These are phyloP conservation scores for Trametes cubensis DNA, from an alignment of 768 basidiomycete genomes.

Conservation along the genomic window DNA sequence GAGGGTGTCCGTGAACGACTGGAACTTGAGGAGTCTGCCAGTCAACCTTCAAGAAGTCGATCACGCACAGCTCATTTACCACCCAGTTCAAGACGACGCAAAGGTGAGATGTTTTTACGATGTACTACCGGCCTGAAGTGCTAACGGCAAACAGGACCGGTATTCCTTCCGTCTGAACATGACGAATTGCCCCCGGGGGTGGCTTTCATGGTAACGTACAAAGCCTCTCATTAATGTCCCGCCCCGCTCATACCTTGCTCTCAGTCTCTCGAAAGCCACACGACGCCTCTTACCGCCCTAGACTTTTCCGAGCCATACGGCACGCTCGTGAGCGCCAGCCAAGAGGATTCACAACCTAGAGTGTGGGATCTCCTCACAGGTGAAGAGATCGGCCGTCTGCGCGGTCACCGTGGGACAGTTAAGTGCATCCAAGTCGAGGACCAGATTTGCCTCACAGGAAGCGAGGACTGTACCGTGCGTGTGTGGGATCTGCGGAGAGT, in stretches of 20 bases:
- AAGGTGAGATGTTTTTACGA: slow-evolving; percentile 44
- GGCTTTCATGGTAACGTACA: slow-evolving; percentile 87
- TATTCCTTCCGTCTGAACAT: slow-evolving; percentile 96
- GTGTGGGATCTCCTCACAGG: slow-evolving; percentile 96
- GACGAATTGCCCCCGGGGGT: slow-evolving; percentile 92
- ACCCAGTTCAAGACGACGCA: slow-evolving; percentile 68
- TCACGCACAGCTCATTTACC: slow-evolving; percentile 45
- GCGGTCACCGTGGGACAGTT: slow-evolving; percentile 80
- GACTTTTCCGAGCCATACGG: slow-evolving; percentile 99
- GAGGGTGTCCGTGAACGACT: slow-evolving; percentile 88
- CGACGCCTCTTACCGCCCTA: slow-evolving; percentile 80
- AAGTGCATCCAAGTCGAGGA: slow-evolving; percentile 95
- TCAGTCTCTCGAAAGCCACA: slow-evolving; percentile 82
- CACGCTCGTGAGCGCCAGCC: slow-evolving; percentile 84
- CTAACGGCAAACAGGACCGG: slow-evolving; percentile 63
- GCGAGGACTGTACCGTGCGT: slow-evolving; percentile 80
- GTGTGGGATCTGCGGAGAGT: slow-evolving; percentile 91
- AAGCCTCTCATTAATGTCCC: background rate
- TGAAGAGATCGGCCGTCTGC: slow-evolving; percentile 79
- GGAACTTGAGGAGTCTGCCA: slow-evolving; percentile 61
- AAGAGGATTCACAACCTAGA: slow-evolving; percentile 82
- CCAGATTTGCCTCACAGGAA: slow-evolving; percentile 86
- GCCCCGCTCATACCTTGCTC: slow-evolving; percentile 20
- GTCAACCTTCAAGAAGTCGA: slow-evolving; percentile 34
- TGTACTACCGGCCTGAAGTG: too few species aligned